Conservation (phyloP, 176 grass and related monocot species). For the Phoenix dactylifera region DNA sequence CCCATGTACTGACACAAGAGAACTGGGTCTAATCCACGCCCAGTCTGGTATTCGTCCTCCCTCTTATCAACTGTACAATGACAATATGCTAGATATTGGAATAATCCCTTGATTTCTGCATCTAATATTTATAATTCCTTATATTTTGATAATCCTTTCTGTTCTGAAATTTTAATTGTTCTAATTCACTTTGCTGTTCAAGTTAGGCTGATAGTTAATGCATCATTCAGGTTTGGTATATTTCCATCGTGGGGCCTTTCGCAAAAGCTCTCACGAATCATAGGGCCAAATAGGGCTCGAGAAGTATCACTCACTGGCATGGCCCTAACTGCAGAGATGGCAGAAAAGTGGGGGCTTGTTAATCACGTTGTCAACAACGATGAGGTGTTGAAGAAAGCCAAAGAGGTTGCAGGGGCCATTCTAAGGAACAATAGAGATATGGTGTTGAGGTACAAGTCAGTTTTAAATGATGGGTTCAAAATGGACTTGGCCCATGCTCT, state of each 20-base stretch:
- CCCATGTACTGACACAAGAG: too few species aligned
- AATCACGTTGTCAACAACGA: slow-evolving; percentile 65
- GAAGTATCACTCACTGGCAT: slow-evolving; percentile 69
- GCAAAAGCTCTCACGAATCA: slow-evolving; percentile 76
- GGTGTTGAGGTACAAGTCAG: slow-evolving; percentile 68
- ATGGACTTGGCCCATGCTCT: slow-evolving; percentile 56
- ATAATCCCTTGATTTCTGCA: too few species aligned
- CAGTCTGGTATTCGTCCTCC: too few species aligned
- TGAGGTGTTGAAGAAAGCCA: slow-evolving; percentile 58
- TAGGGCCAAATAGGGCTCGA: slow-evolving; percentile 73
- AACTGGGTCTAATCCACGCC: too few species aligned
- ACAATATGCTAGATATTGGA: too few species aligned
- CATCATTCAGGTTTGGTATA: slow-evolving; percentile 70
- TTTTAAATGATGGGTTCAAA: slow-evolving; percentile 82
- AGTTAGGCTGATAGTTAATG: background rate
- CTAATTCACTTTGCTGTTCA: background rate
- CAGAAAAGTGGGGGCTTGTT: slow-evolving; percentile 81
- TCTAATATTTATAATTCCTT: too few species aligned
- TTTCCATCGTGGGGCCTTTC: slow-evolving; percentile 96
- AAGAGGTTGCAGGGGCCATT: slow-evolving; percentile 52
- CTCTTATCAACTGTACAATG: too few species aligned
- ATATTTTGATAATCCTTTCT: too few species aligned
- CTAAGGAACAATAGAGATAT: slow-evolving; percentile 64
- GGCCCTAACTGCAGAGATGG: slow-evolving; percentile 64
- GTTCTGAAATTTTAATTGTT: too few species aligned